Evolutionary conservation across 768 basidiomycete species (phyloP), one percentile per base, ranked within the genome.

Genomic region (Astraeus odoratus): DNA sequence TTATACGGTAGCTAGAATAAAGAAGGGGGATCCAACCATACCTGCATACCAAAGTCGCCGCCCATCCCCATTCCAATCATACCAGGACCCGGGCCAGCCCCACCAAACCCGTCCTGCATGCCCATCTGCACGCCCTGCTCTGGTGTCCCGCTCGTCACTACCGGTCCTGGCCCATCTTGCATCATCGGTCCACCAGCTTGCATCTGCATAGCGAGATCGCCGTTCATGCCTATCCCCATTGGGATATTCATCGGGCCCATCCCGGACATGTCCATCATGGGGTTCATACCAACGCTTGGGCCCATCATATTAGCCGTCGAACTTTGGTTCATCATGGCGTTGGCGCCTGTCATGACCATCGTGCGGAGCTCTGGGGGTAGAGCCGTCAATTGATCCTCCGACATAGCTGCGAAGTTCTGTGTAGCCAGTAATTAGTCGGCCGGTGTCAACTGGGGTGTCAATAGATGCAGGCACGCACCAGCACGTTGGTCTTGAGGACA

Each of bases 341-440:
- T 80, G 49, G 86, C 80, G 15, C 85, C 82, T 7, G 86, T 83
- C 80, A 91, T 86, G 43, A 90, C 84, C 85, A 90, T 90, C 48
- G 83, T 80, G 30, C 87, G 82, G 46, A 90, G 73, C 47, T 92
- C 89, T 1, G 83, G 79, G 8, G 87, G 89, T 30, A 93, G 74
- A 26, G 78, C 80, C 23, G 80, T 71, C 31, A 88, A 72, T 58
- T 86, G 86, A 43, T 86, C 87, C 63, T 91, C 90, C 37, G 76
- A 76, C 82, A 91, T 84, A 8, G 78, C 83, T 1, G 86, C 71
- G 58, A 90, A 86, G 59, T 83, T 88, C 87, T 90, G 54, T 2
- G 25, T 30, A 33, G 15, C 31, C 29, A 25, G 25, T 12, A 19
- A 26, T 53, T 35, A 59, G 45, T 7, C 4, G 2, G n/a, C 27